phyloP scores from a whole-genome alignment of 352 stramenopile species.

The Nothophytophthora sp. region DNA sequence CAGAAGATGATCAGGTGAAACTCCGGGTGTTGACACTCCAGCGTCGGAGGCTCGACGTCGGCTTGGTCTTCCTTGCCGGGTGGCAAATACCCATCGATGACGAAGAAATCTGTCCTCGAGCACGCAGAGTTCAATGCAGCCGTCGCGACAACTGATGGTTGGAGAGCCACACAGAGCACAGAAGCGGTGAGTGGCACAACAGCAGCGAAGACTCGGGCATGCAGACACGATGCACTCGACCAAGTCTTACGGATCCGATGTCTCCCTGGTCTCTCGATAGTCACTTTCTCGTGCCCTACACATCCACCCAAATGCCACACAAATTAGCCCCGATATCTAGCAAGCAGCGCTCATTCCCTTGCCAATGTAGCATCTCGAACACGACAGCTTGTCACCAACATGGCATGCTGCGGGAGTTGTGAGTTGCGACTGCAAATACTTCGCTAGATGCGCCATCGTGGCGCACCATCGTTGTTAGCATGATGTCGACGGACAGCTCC shows the following conservation, averaged over 20 bases:
- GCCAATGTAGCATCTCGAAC: too few species aligned
- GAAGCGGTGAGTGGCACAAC: background rate
- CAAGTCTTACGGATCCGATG: constrained; percentile 30
- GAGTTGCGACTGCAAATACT: constrained; percentile 16
- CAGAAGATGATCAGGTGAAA: constrained; percentile 27
- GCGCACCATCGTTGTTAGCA: constrained; percentile 11
- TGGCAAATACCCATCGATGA: constrained; percentile 24
- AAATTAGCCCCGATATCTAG: background rate
- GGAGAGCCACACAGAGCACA: background rate
- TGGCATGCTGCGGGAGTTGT: constrained; percentile 18
- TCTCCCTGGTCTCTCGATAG: constrained; percentile 18
- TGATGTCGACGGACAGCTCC: constrained; percentile 18
- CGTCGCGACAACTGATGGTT: constrained; percentile 19
- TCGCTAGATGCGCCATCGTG: background rate
- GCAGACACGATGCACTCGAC: too few species aligned
- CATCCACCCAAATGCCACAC: background rate
- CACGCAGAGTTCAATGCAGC: constrained; percentile 8
- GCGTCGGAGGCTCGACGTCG: background rate
- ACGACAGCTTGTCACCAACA: constrained; percentile 19
- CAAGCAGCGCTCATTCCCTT: too few species aligned
- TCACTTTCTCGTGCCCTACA: constrained; percentile 21
- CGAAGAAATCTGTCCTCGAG: constrained; percentile 29
- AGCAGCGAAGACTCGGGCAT: too few species aligned
- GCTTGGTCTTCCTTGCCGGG: background rate
- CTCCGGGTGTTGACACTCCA: constrained; percentile 12